Conservation (phyloP, 2,329 filamentous ascomycete species). For the Alternaria alternata region DNA sequence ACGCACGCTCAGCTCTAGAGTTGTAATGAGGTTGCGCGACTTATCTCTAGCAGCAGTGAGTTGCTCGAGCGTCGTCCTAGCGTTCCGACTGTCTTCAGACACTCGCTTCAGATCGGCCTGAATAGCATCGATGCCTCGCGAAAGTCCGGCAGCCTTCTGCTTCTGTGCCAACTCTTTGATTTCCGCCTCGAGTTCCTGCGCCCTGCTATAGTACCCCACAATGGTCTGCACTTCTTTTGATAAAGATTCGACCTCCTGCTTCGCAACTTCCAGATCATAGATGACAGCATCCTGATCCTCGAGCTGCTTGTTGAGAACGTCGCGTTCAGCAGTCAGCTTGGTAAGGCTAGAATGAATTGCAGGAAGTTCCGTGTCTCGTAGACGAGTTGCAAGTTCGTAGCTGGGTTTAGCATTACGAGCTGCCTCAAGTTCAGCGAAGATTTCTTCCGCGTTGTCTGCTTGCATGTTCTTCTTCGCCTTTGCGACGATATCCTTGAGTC, state of each 20-base stretch:
- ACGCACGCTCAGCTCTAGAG: conserved; percentile 78
- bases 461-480: conserved; percentile 64
- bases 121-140: conserved; percentile 82
- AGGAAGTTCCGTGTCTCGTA: conserved; percentile 75
- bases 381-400: conserved; percentile 77
- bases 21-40: conserved; percentile 70
- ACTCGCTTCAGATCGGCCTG: conserved; percentile 75
- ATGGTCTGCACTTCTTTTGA: conserved; percentile 80
- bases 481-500: conserved; percentile 66
- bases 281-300: conserved; percentile 74
- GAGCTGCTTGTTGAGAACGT: conserved; percentile 51
- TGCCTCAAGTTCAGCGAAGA: conserved; percentile 67
- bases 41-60: conserved; percentile 76
- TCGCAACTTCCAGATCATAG: conserved; percentile 67
- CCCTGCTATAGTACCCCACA: conserved; percentile 74
- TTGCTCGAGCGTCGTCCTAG: conserved; percentile 71
- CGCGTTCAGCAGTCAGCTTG: conserved; percentile 54
- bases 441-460: conserved; percentile 68
- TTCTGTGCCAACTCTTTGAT: conserved; percentile 78
- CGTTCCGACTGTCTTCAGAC: conserved; percentile 70
- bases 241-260: conserved; percentile 77
- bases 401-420: conserved; percentile 65
- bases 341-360: conserved; percentile 70
- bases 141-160: conserved; percentile 71
- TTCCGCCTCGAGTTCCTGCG: conserved; percentile 74